Conservation (phyloP, 2,329 filamentous ascomycete species). For the Dactylellina haptotyla region DNA sequence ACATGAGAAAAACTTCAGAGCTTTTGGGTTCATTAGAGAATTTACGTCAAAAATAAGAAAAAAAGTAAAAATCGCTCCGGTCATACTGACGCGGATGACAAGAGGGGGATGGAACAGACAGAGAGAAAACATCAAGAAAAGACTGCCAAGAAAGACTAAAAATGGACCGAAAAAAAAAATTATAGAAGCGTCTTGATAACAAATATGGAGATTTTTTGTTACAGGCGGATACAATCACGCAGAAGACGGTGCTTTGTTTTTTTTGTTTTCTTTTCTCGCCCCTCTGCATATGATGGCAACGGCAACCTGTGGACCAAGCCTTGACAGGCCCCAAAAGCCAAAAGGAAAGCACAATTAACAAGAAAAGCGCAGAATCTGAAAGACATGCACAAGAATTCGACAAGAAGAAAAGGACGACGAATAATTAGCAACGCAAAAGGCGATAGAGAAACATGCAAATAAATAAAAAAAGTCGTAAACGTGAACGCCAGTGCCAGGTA, state of each 20-base stretch:
- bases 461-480: conserved; percentile 6
- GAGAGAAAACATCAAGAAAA: conserved; percentile 2
- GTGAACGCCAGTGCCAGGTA: conserved; percentile 51
- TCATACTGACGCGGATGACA: conserved; percentile 22
- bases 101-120: conserved; percentile 15
- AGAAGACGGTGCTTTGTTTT: conserved; percentile 38
- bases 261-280: conserved; percentile 22
- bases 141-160: conserved; percentile 1
- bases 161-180: conserved; percentile 21
- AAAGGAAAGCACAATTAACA: conserved; percentile 16
- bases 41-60: conserved; percentile 13
- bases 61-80: conserved; percentile 7
- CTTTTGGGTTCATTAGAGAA: conserved; percentile 40
- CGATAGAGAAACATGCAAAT: conserved; percentile 9
- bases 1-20: conserved; percentile 10
- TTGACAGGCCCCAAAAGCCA: conserved; percentile 12
- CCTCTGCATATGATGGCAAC: conserved; percentile 11
- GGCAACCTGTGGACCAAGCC: conserved; percentile 8
- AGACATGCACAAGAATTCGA: background rate
- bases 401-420: conserved; percentile 10
- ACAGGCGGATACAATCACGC: conserved; percentile 53
- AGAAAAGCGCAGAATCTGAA: no score
- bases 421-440: conserved; percentile 29
- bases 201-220: conserved; percentile 37
- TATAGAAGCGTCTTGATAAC: conserved; percentile 32